Base-by-base conservation (phyloP, 768 basidiomycete genomes). In the Cyclocybe aegerita region DNA sequence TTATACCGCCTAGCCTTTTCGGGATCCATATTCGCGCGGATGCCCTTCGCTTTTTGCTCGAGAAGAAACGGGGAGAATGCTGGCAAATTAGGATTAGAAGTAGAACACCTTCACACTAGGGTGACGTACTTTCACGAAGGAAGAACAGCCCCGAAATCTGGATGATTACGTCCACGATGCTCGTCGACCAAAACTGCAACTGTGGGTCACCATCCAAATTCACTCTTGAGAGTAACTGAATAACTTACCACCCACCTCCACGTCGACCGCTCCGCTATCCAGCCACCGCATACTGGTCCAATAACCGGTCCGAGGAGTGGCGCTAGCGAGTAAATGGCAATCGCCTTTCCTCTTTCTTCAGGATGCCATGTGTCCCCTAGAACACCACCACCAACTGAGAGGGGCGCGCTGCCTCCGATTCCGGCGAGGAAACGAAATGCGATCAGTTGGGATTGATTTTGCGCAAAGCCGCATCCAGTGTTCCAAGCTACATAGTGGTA, bases 241-340 rank as follows among this genome's bases (percentile, higher is more conserved):
- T 34, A 4, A 72, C 80, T 37, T 63, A 80, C 81, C 30, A 87
- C 85, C 86, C 85, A 88, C 63, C 83, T 70, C 87, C 87, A 89
- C 0, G 82, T 83, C 0, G 83, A 77, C 34, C 67, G 70, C 37
- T 87, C 70, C 0, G 81, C 80, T 23, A 90, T 78, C 74, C 82
- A 86, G 16, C 80, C 81, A 4, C 83, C 85, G 16, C 79, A 78
- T 3, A 83, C 66, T 1, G 85, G 85, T 1, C 83, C 86, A 10
- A 85, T 51, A 0, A 82, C 83, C 0, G 86, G 83, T 37, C 86
- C 86, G 4, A 88, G 65, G 8, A 88, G 51, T 0, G 86, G 85
- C 0, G 84, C 83, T 4, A 88, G 64, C 0, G 84, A 81, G 56
- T 83, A 88, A 0, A 87, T 69, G 0, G 85, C 78, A 14, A 83